Evolutionary conservation across 306 rosid species (phyloP).

Genomic region (Inga leiocalycina): DNA sequence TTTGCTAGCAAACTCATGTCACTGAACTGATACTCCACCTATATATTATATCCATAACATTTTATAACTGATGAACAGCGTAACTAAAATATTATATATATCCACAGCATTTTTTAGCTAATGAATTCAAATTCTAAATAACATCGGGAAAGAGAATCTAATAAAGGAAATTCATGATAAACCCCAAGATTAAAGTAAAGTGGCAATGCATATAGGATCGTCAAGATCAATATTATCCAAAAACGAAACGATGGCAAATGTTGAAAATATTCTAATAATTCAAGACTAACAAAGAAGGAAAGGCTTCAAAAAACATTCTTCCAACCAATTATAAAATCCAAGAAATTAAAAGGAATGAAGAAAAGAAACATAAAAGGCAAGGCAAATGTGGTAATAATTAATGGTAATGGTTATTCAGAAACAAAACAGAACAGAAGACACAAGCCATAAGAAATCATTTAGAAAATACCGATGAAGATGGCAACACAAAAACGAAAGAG

Average conservation of each 20-base stretch:
- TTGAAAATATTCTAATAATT: background rate
- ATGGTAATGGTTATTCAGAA: background rate
- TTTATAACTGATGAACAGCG: background rate
- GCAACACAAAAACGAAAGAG: background rate
- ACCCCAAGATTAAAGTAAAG: background rate
- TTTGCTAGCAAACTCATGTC: conserved; percentile 89
- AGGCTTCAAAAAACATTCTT: background rate
- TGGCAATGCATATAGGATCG: background rate
- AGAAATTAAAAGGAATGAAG: background rate
- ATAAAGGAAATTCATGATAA: background rate
- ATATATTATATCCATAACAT: conserved; percentile 20
- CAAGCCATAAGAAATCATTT: background rate
- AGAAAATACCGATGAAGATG: background rate
- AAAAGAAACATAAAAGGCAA: background rate
- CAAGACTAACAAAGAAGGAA: background rate
- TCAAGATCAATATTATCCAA: background rate
- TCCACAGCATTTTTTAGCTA: background rate
- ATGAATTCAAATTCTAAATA: conserved; percentile 1
- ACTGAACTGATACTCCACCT: conserved; percentile 94
- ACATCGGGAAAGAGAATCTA: background rate
- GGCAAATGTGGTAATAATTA: background rate
- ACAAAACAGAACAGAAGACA: background rate
- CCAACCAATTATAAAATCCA: background rate
- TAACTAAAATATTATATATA: background rate
- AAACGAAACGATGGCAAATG: background rate